Evolutionary conservation across 805 yeast genomes (phyloP), one percentile per base, ranked within the genome.

Genomic region (Zygosaccharomyces lentus): DNA sequence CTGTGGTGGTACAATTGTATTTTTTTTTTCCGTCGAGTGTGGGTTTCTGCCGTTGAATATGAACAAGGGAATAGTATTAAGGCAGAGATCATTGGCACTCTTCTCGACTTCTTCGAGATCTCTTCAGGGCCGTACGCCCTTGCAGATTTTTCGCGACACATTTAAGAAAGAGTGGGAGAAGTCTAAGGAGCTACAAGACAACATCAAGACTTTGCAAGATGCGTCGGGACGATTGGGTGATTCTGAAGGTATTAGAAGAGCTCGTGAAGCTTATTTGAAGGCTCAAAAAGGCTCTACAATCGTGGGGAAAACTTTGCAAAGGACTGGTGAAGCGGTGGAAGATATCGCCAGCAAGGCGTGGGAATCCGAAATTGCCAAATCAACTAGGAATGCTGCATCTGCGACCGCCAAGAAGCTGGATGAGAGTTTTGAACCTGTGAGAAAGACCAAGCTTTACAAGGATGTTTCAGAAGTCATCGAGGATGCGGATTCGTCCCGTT

Each of bases 161-260:
- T 93, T 93, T 72, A 83, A 78, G 62, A 74, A 76, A 48, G 99
- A 93, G 70, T 90, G 96, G 82, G 82, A 84, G 64, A 91, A 93
- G 66, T 82, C 89, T 41, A 77, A 78, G 61, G 98, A 93, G 65
- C 76, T 93, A 49, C 95, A 90, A 61, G 89, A 87, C 46, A 88
- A 89, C 58, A 88, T 93, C 62, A 93, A 91, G 68, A 95, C 96
- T 12, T 75, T 93, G 45, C 95, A 88, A 64, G 96, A 90, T 68
- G 98, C 95, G 55, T 87, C 97, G 3, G 98, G 96, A 34, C 81
- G 89, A 58, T 77, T 93, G 65, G 87, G 96, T 26, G 98, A 93
- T 57, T 83, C 93, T 41, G 96, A 89, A 45, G 95, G 98, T 2
- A 90, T 87, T 71, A 87, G 84, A 65, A 80, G 77, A 59, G 99